Evolutionary conservation across 495 filamentous ascomycete genomes (phyloP).

Genomic region (Aspergillus wentii): DNA sequence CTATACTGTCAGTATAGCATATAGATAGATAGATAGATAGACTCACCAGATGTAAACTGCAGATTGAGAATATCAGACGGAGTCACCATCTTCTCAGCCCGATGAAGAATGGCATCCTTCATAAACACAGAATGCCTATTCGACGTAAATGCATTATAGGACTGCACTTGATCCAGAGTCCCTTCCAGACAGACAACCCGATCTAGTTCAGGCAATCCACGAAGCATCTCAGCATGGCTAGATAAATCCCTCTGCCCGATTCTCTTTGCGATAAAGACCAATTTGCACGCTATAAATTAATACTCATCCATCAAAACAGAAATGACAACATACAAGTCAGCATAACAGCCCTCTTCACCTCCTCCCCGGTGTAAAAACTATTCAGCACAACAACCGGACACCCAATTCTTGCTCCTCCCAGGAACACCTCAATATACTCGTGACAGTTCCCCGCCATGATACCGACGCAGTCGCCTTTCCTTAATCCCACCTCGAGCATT

Average conservation of each 20-base stretch:
- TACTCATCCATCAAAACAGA: too few species aligned
- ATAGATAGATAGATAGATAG: constrained; percentile 21
- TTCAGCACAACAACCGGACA: constrained; percentile 21
- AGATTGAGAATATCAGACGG: constrained; percentile 72
- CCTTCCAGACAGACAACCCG: constrained; percentile 7
- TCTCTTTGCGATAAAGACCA: constrained; percentile 18
- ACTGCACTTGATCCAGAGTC: constrained; percentile 7
- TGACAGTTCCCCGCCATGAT: constrained; percentile 22
- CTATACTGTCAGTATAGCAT: constrained; percentile 5
- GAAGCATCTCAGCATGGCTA: constrained; percentile 9
- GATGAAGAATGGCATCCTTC: constrained; percentile 4
- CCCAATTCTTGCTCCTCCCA: constrained; percentile 17
- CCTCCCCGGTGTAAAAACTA: constrained; percentile 18
- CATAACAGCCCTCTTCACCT: constrained; percentile 13
- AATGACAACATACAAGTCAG: constrained; percentile 13
- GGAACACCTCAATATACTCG: constrained; percentile 21
- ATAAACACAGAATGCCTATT: constrained; percentile 3
- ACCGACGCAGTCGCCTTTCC: constrained; percentile 17
- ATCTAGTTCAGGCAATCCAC: constrained; percentile 8
- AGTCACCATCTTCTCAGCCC: constrained; percentile 26
- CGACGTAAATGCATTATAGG: constrained; percentile 11
- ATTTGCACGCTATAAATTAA: constrained; percentile 17
- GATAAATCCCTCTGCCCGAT: too few species aligned
- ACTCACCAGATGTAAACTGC: constrained; percentile 85
- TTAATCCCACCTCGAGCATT: constrained; percentile 15